Base-by-base conservation (phyloP, 116 monocot species). In the Posidonia oceanica region DNA sequence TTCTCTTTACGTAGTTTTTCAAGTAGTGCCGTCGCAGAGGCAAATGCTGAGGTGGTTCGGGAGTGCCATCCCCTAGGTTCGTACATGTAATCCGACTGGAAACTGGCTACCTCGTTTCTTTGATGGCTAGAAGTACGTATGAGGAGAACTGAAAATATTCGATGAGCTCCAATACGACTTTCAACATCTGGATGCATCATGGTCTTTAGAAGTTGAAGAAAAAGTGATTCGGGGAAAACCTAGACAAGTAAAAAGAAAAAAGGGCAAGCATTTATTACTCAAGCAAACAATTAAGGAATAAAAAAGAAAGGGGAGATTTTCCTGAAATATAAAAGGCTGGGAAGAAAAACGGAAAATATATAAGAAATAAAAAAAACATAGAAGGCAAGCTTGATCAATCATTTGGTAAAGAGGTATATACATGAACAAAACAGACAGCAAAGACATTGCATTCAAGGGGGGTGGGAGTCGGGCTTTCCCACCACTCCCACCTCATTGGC, bases 141-240 rank as follows among this genome's bases (percentile, higher is more conserved):
- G 67, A 98, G 79, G 42, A 92, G 76, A 41, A 85, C 78, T 16
- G 85, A 85, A 79, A 92, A 98, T 76, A 98, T 80, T 61, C 76
- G 75, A 68, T 98, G 97, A 62, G 87, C 85, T 36, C 80, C 89
- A 18, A 87, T 64, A 54, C 97, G 89, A 44, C 85, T 85, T 81
- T 98, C 89, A 64, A 77, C 71, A 82, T 98, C 93, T 57, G 92
- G 84, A 78, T 98, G 97, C 75, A 92, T 81, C 97, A 92, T 92
- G 21, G 82, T 74, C 69, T 90, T 92, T 56, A 98, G 39, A 67
- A 98, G 80, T 55, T 98, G 97, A 52, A 84, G 73, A 54, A 97
- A 77, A 3, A 98, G 82, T 51, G 79, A 80, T 62, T 92, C 97
- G 20, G 97, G 89, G 84, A 92, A 89, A 15, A 85, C 87, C 96